Evolutionary conservation across 2,329 filamentous ascomycete species (phyloP), one percentile per base, ranked within the genome.

Genomic region (Cordyceps militaris): DNA sequence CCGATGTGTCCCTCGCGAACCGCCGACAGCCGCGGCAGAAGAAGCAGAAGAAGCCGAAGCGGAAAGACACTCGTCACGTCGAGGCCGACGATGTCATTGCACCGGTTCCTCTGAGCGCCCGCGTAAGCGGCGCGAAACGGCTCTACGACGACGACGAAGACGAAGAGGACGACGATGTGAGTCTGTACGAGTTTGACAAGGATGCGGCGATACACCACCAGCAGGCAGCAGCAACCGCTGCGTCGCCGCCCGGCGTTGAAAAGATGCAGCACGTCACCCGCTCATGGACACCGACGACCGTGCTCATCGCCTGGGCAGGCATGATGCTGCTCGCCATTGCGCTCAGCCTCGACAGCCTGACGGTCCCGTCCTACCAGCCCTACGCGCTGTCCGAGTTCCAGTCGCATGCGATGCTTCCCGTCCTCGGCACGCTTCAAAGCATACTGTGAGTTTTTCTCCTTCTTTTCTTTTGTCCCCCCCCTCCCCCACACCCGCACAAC

Each of bases 371-470:
- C 3, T 57, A 57, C n/a, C 55, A 51, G 21, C 55, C 55, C 19
- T 57, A 57, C 13, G 55, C 55, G 19, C 55, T 57, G 2, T 57
- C 55, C n/a, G 47, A 50, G 23, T 57, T 57, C 10, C 24, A 51
- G 5, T 32, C 34, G 14, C 55, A 57, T n/a, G 51, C 55, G 3
- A 43, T 57, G 38, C 55, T 57, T 1, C 47, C 55, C 7, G 55
- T 19, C 13, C 19, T 57, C 6, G 51, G 36, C 36, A 57, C 55
- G 14, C 38, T 57, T 14, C 55, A 51, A 43, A 57, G 9, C 21
- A 51, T 57, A 1, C 16, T 57, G 55, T 57, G 16, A 51, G 55
- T 34, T 10, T 9, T 0, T 16, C n/a, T 13, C 2, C 16, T 42
- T 10, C 16, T 23, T 4, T 13, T 3, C n/a, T 19, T 32, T 11